Evolutionary conservation across 768 basidiomycete species (phyloP).

Genomic region (Boletus sensibilis): DNA sequence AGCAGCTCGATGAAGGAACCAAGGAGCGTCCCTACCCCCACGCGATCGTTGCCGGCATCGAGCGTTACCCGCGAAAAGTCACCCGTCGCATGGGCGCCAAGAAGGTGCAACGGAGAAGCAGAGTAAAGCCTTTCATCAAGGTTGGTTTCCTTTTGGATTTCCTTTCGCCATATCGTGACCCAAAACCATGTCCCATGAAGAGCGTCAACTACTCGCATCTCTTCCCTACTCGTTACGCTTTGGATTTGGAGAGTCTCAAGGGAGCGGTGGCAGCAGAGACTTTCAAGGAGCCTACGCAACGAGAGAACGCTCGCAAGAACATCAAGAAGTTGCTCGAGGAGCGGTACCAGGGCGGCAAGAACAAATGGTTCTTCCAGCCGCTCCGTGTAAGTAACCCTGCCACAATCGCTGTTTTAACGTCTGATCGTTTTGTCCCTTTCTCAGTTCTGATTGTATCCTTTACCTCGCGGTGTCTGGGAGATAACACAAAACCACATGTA

Average conservation of each 20-base stretch:
- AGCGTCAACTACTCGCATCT: conserved; percentile 97
- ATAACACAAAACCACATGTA: conserved; percentile 41
- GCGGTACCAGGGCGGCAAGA: conserved; percentile 89
- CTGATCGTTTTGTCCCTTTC: conserved; percentile 3
- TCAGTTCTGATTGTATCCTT: conserved; percentile 37
- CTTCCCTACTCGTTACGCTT: conserved; percentile 97
- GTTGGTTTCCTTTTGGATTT: conserved; percentile 42
- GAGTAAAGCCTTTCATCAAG: conserved; percentile 99
- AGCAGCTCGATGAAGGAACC: conserved; percentile 94
- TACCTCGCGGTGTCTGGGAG: conserved; percentile 15
- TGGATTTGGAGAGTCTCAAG: conserved; percentile 95
- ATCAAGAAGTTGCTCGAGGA: conserved; percentile 98
- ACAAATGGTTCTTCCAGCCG: conserved; percentile 95
- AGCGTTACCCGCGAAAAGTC: conserved; percentile 97
- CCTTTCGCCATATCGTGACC: neutral
- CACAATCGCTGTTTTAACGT: neutral
- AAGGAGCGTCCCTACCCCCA: conserved; percentile 97
- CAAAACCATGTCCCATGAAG: conserved; percentile 37
- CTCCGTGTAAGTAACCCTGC: conserved; percentile 58
- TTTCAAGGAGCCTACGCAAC: conserved; percentile 96
- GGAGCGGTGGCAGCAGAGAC: conserved; percentile 80
- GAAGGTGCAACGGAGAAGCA: conserved; percentile 87
- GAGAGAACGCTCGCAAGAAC: conserved; percentile 92
- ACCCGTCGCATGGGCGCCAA: conserved; percentile 97
- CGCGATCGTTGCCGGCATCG: conserved; percentile 97